Evolutionary conservation across 208 protist species (phyloP).

Genomic region (Crithidia sp.): DNA sequence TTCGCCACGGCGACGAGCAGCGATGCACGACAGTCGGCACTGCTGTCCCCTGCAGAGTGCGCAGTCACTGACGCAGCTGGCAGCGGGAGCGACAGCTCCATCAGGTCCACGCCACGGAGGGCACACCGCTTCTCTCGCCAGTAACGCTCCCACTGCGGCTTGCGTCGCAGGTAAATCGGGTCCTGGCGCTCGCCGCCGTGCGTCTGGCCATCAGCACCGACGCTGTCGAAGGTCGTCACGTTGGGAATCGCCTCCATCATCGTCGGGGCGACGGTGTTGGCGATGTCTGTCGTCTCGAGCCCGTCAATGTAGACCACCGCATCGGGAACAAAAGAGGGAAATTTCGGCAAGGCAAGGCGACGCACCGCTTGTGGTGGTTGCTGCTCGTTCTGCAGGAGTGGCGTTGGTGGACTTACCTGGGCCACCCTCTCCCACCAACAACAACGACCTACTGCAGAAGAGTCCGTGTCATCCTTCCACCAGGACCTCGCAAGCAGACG

Average conservation of each 20-base stretch:
- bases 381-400: neutral
- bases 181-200: conserved; percentile 20
- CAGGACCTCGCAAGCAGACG: neutral
- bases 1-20: conserved; percentile 59
- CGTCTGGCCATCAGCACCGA: neutral
- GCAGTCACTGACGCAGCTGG: too few relatives aligned
- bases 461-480: neutral
- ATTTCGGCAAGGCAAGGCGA: neutral
- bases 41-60: too few relatives aligned
- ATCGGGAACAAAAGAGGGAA: conserved; percentile 37
- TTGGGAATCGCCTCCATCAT: conserved; percentile 39
- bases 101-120: conserved; percentile 38
- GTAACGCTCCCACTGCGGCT: conserved; percentile 8
- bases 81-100: conserved; percentile 50
- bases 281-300: conserved; percentile 58
- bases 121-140: conserved; percentile 33
- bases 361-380: too few relatives aligned
- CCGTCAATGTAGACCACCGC: conserved; percentile 72
- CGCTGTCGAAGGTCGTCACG: neutral
- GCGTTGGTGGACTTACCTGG: neutral
- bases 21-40: conserved; percentile 14
- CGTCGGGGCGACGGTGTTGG: conserved; percentile 39
- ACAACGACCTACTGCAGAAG: neutral
- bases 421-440: conserved; percentile 1
- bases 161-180: conserved; percentile 25